A percentile compares a stretch with the other conserved stretches of the same genome.
These are phyloP conservation scores for Pistacia integerrima DNA, from an alignment of 345 rosid genomes.

Conservation along the genomic window DNA sequence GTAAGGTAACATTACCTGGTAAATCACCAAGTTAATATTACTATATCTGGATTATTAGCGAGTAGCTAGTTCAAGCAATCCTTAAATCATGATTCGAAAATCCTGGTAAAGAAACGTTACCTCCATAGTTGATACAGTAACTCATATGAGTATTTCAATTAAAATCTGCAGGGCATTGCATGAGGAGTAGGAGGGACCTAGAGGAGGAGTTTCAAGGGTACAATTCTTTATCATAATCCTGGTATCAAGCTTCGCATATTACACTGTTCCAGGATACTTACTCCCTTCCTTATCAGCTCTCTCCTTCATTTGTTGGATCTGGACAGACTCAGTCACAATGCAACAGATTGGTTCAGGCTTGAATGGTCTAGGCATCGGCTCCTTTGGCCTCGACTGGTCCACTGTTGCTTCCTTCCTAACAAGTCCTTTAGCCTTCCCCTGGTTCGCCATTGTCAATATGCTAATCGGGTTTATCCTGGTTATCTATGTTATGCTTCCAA, in stretches of 20 bases:
- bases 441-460: conserved; percentile 45
- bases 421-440: conserved; percentile 40
- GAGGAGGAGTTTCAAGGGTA: conserved; percentile 38
- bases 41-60: no score
- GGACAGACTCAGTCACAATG: conserved; percentile 28
- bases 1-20: no score
- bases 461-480: conserved; percentile 54
- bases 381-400: conserved; percentile 51
- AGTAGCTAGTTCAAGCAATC: no score
- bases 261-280: conserved; percentile 37
- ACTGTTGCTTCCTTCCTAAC: conserved; percentile 39
- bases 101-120: no score
- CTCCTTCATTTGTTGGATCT: conserved; percentile 40
- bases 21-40: no score
- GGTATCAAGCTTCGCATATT: conserved; percentile 40
- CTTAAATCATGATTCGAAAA: no score
- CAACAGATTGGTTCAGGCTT: conserved; percentile 45
- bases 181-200: conserved; percentile 38
- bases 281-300: conserved; percentile 33
- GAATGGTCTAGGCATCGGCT: conserved; percentile 49
- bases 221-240: conserved; percentile 44
- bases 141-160: no score
- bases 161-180: conserved; percentile 53
- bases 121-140: no score
- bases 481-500: conserved; percentile 53